phyloP scores from a whole-genome alignment of 225 moss, liverwort and hornwort species.

The Neckera pumila region DNA sequence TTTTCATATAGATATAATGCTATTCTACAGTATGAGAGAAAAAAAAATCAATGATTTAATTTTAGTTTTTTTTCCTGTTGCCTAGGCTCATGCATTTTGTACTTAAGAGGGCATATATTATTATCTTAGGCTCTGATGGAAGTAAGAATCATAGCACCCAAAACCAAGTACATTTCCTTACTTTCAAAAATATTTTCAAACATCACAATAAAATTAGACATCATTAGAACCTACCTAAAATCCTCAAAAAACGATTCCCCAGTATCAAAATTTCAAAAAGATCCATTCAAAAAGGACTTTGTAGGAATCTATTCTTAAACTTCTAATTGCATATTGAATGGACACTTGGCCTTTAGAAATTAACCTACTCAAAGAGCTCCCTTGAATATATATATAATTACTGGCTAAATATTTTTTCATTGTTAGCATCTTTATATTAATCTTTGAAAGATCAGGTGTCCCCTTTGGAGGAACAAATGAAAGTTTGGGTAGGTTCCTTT shows the following conservation, averaged over 20 bases:
- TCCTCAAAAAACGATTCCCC: neutral
- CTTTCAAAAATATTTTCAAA: neutral
- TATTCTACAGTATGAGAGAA: too few species aligned
- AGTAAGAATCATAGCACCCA: neutral
- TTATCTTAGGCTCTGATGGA: too few species aligned
- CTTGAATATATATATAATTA: neutral
- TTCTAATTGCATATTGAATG: neutral
- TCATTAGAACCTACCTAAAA: neutral
- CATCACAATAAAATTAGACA: neutral
- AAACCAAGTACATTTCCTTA: too few species aligned
- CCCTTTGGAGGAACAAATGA: neutral
- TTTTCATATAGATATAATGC: neutral
- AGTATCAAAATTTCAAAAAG: neutral
- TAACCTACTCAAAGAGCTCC: neutral
- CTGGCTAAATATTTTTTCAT: neutral
- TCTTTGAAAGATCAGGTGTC: neutral
- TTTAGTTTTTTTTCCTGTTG: neutral
- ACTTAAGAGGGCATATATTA: neutral
- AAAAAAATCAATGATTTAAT: neutral
- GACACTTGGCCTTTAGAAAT: neutral
- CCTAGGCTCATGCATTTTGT: neutral
- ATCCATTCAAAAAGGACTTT: neutral
- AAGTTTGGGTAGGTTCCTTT: neutral
- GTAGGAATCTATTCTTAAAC: neutral
- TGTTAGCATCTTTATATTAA: neutral